A percentile compares a stretch with the other conserved stretches of the same genome.
phyloP scores from a whole-genome alignment of 768 basidiomycete genomes.

The Lactarius sanguifluus region DNA sequence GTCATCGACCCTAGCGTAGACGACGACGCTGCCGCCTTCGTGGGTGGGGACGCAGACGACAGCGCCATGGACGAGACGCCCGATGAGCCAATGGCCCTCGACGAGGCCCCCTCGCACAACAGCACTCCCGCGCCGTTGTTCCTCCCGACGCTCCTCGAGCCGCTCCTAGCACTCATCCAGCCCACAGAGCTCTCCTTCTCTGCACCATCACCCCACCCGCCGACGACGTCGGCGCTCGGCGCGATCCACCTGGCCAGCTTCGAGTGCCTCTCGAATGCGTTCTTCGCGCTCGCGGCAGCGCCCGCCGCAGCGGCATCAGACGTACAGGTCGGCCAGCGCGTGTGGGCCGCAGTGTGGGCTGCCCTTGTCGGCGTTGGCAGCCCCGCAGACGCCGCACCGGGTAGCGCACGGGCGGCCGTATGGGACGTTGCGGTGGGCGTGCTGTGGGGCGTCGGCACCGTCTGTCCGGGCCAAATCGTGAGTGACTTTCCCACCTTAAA shows the following conservation, averaged over 20 bases:
- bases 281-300: slow-evolving; percentile 65
- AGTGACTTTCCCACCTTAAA: slow-evolving; percentile 8
- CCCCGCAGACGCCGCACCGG: slow-evolving; percentile 59
- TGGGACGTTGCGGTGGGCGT: slow-evolving; percentile 82
- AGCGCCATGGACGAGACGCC: slow-evolving; percentile 38
- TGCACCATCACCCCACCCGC: slow-evolving; percentile 74
- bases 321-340: slow-evolving; percentile 45
- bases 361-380: slow-evolving; percentile 60
- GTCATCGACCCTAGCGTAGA: slow-evolving; percentile 43
- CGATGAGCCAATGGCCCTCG: slow-evolving; percentile 33
- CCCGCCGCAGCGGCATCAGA: slow-evolving; percentile 46
- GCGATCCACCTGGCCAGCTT: slow-evolving; percentile 82
- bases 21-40: slow-evolving; percentile 43
- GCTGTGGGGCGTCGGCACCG: slow-evolving; percentile 81
- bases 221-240: slow-evolving; percentile 82
- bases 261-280: slow-evolving; percentile 88
- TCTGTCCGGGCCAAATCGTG: slow-evolving; percentile 72
- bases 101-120: slow-evolving; percentile 22
- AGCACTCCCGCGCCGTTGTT: slow-evolving; percentile 39
- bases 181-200: slow-evolving; percentile 84
- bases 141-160: slow-evolving; percentile 62
- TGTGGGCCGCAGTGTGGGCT: slow-evolving; percentile 70
- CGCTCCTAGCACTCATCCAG: slow-evolving; percentile 65
- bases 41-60: slow-evolving; percentile 45
- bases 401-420: slow-evolving; percentile 60